Percentiles rank a stretch among this genome's conserved stretches.
Conservation (phyloP, 148 eudicot genomes). For the Vaccinium myrtillus region DNA sequence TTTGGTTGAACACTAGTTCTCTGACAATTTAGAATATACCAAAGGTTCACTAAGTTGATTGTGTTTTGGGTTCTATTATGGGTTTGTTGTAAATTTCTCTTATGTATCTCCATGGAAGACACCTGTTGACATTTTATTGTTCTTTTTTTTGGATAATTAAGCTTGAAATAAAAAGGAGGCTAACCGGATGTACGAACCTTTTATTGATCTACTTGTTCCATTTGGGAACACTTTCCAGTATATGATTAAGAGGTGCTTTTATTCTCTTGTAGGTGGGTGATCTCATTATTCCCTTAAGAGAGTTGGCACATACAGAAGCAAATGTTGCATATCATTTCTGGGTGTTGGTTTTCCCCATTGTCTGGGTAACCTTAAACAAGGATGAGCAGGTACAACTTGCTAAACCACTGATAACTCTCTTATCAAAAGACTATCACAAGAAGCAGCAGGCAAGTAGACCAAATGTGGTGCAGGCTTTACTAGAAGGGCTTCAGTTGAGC, state of each 20-base stretch:
- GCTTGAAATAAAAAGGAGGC: no score
- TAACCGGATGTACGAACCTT: no score
- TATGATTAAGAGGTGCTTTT: not conserved
- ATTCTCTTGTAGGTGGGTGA: constrained; percentile 73
- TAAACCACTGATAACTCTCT: constrained; percentile 88
- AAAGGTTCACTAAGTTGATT: not conserved
- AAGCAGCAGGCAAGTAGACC: constrained; percentile 87
- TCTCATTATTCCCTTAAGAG: constrained; percentile 89
- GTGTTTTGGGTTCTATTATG: not conserved
- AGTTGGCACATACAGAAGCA: constrained; percentile 98
- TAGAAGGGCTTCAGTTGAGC: constrained; percentile 98
- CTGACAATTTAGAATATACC: not conserved
- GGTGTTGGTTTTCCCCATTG: constrained; percentile 98
- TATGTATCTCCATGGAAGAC: not conserved
- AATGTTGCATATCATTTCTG: constrained; percentile 99
- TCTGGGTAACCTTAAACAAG: constrained; percentile 96
- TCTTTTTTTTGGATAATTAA: no score
- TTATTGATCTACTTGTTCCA: not conserved
- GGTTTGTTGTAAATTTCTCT: not conserved
- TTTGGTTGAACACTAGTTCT: not conserved
- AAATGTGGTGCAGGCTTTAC: constrained; percentile 95
- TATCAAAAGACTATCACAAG: constrained; percentile 95
- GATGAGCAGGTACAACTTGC: constrained; percentile 95
- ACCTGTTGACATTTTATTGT: constrained; percentile 4
- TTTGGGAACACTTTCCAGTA: constrained; percentile 9